Conservation (phyloP, 495 filamentous ascomycete species). For the Penicillium waksmanii region DNA sequence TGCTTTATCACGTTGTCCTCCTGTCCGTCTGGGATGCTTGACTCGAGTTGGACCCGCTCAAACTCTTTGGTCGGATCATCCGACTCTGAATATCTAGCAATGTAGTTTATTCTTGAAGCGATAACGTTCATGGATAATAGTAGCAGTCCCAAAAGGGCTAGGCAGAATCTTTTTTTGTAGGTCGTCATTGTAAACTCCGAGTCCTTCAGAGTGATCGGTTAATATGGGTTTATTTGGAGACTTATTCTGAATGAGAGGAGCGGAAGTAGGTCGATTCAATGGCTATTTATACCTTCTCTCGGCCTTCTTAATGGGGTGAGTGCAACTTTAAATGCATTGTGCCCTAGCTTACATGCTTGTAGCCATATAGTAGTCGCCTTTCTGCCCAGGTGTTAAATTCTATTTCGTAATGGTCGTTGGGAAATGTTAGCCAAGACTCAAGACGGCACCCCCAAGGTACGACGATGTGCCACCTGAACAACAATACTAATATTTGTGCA, state of each 20-base stretch:
- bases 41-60: neutral
- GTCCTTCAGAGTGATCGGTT: neutral
- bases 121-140: neutral
- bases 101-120: slow-evolving; percentile 2
- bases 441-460: neutral
- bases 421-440: neutral
- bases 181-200: neutral
- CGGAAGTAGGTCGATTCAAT: neutral
- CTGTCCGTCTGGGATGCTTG: neutral
- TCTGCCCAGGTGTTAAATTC: neutral
- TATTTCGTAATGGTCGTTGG: neutral
- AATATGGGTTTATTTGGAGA: neutral
- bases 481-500: neutral
- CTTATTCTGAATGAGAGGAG: neutral
- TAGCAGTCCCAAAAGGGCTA: neutral
- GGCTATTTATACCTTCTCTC: neutral
- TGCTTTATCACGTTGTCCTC: neutral
- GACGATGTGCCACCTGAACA: slow-evolving; percentile 14
- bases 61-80: neutral
- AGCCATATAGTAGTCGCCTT: neutral
- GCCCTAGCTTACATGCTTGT: neutral
- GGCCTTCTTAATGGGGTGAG: neutral
- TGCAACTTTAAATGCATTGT: neutral
- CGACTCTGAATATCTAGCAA: neutral
- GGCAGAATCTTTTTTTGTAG: neutral